A percentile compares a stretch with the other conserved stretches of the same genome.
Evolutionary conservation across 202 grass and related monocot genomes (phyloP).

Genomic region (Setaria viridis): DNA sequence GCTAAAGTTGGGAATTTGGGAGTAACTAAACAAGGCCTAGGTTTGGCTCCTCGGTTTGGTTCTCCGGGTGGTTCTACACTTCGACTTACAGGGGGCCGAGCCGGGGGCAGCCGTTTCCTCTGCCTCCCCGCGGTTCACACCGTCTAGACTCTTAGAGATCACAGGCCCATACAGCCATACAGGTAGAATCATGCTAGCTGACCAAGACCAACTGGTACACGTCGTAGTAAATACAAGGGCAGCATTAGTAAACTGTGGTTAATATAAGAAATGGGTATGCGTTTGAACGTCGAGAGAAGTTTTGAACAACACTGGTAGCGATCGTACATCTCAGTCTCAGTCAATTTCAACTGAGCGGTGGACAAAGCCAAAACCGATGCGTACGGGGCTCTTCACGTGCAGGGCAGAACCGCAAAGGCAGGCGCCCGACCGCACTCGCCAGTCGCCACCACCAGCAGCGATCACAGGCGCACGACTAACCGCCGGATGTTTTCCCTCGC

Average conservation of each 20-base stretch:
- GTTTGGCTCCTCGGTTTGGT: no score
- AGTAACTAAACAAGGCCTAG: no score
- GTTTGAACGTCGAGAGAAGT: not conserved
- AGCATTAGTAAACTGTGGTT: not conserved
- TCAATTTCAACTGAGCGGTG: not conserved
- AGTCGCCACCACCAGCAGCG: not conserved
- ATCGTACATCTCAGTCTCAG: not conserved
- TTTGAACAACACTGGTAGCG: not conserved
- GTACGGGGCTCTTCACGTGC: constrained; percentile 30
- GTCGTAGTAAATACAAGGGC: not conserved
- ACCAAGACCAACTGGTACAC: not conserved
- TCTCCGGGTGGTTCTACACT: no score
- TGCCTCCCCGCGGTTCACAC: not conserved
- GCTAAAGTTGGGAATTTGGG: no score
- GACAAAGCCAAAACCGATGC: constrained; percentile 3
- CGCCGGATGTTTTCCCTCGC: not conserved
- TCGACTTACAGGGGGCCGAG: not conserved
- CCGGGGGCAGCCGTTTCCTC: not conserved
- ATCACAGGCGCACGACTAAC: not conserved
- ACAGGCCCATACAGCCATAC: not conserved
- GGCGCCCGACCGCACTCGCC: not conserved
- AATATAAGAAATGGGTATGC: not conserved
- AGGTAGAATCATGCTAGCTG: not conserved
- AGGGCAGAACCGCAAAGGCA: not conserved
- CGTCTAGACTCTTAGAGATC: not conserved